Evolutionary conservation across 169 alveolate genomes (phyloP), one percentile per base, ranked within the genome.

Genomic region (Theileria luwenshuni): DNA sequence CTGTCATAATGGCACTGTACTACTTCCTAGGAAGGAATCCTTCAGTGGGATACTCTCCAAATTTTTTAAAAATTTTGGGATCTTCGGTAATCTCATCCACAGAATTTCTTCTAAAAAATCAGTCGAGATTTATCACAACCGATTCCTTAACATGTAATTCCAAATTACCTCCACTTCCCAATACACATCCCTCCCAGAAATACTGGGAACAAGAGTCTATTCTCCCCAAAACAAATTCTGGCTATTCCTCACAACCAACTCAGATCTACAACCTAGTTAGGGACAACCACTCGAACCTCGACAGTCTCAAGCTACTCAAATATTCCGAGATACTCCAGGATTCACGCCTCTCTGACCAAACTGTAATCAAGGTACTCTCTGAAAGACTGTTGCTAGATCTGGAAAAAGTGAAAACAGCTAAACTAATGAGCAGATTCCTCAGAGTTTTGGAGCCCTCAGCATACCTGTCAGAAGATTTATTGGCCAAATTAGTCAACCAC

Each of bases 381-480:
- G 7, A 13, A 27, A 58, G 63, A 47, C 67, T 70, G 28, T 23
- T 77, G 27, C 63, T 47, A 13, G 35, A 38, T 28, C 48, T 77
- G 60, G 69, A 38, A 12, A 67, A 65, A 2, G 49, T 77, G 28
- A 32, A 12, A 21, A 42, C 67, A n/a, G 49, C 80, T 2, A 17
- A 45, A 8, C 60, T 41, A 6, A 52, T 77, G 67, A 73, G 86
- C 45, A 25, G 74, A 21, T 70, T 77, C 23, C 60, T 77, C 59
- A 54, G 71, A 65, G 64, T 67, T 43, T 25, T 77, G 69, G 45
- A 59, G 25, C 70, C 65, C 47, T 38, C 63, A 43, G 42, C 77
- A 28, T 56, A 49, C 25, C 32, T 77, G 68, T 65, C 70, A 35
- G 60, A 69, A 38, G 80, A 77, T n/a, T 77, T 67, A 67, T 77